Evolutionary conservation across 371 early-diverging fungal species (phyloP), one percentile per base, ranked within the genome.

Genomic region (Basidiobolus meristosporus): DNA sequence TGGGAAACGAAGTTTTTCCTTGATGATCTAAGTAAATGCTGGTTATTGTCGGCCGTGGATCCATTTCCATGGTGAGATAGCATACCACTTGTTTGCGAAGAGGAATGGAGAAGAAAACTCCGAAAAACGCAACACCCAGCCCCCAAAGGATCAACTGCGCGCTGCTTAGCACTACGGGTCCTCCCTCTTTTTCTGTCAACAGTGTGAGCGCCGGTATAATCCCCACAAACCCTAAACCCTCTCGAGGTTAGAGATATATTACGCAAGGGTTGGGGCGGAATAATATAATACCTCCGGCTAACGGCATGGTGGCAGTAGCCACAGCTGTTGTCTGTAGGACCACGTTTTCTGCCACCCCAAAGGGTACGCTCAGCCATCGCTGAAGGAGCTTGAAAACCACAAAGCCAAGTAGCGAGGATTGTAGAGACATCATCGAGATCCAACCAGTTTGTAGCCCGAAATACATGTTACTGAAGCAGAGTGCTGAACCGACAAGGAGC

Each of bases 371-470:
- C 4, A 76, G 54, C 21, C 54, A 52, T 2, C 46, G 56, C 42
- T 68, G 65, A 28, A 67, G 49, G 1, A 68, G 63, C 38, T 76
- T 75, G 53, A 82, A 79, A 17, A 82, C 56, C 10, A 77, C 80
- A 48, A 72, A 84, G 0, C 80, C 82, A 0, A 84, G 57, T 6
- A 84, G 54, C 0, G 82, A 79, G 11, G 82, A 72, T 48, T 82
- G 85, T n/a, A 84, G 57, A 2, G 79, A 77, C 82, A 82, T 82
- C 85, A 84, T 82, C 21, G 70, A 68, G 38, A 84, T 82, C 85
- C 85, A 84, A 0, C 85, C 85, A 32, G 81, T 79, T 42, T 84
- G 85, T 15, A 84, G 54, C 0, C 85, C 85, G 57, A 82, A 84
- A 52, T 81, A 84, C 70, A 78, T 78, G 48, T 84, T 84, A 39